A percentile compares a stretch with the other conserved stretches of the same genome.
phyloP scores from a whole-genome alignment of 257 asterid genomes.

The Coffea eugenioides region DNA sequence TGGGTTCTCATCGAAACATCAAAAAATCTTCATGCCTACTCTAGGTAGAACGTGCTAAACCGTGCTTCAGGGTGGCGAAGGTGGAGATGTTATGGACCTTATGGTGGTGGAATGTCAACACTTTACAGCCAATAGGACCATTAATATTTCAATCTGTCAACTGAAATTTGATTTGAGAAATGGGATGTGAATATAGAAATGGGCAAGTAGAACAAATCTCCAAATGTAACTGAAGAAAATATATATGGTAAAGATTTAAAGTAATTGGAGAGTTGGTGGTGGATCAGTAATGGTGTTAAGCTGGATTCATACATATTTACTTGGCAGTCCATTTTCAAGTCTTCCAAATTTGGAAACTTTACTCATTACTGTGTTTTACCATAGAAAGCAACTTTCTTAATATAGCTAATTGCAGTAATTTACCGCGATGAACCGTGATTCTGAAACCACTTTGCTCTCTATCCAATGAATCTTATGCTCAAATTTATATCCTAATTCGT shows the following conservation, averaged over 20 bases:
- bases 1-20: conserved; percentile 9
- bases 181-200: not conserved
- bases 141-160: not conserved
- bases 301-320: not conserved
- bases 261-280: not conserved
- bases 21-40: not conserved
- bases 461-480: too few relatives aligned
- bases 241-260: not conserved
- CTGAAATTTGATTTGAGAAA: not conserved
- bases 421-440: too few relatives aligned
- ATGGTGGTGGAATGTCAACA: conserved; percentile 9
- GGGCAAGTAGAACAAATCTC: not conserved
- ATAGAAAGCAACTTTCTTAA: too few relatives aligned
- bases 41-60: not conserved
- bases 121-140: not conserved
- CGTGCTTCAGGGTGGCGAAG: not conserved
- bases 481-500: too few relatives aligned
- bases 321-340: too few relatives aligned
- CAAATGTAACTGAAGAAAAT: not conserved
- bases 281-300: not conserved
- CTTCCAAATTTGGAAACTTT: too few relatives aligned
- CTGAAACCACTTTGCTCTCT: too few relatives aligned
- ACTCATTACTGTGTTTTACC: too few relatives aligned
- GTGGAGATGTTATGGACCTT: not conserved
- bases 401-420: too few relatives aligned